Conservation (phyloP, 2,329 filamentous ascomycete species). For the Pyrenochaeta sp. region DNA sequence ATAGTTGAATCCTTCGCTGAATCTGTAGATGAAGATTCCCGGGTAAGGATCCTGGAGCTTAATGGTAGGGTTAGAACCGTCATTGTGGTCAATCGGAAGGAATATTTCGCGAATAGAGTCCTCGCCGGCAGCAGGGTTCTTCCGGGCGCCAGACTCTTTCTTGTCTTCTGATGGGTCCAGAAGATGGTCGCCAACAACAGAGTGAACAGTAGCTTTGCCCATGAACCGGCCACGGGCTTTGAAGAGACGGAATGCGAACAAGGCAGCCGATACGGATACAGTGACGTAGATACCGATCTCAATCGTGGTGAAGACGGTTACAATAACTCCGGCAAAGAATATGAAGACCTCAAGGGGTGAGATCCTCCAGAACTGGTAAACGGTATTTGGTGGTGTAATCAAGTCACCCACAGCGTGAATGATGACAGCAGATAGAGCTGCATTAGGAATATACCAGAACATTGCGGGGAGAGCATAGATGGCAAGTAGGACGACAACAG, state of each 20-base stretch:
- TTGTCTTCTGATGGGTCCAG: slow-evolving; percentile 58
- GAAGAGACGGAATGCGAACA: slow-evolving; percentile 84
- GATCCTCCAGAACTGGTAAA: slow-evolving; percentile 95
- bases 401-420: slow-evolving; percentile 95
- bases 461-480: slow-evolving; percentile 88
- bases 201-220: slow-evolving; percentile 83
- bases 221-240: slow-evolving; percentile 86
- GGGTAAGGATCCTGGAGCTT: slow-evolving; percentile 82
- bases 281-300: slow-evolving; percentile 94
- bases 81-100: slow-evolving; percentile 82
- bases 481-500: slow-evolving; percentile 82
- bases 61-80: slow-evolving; percentile 88
- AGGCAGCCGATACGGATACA: slow-evolving; percentile 74
- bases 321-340: slow-evolving; percentile 91
- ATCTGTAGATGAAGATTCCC: slow-evolving; percentile 95
- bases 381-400: slow-evolving; percentile 87
- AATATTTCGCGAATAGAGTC: slow-evolving; percentile 76
- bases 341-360: slow-evolving; percentile 90
- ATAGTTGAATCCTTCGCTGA: slow-evolving; percentile 96
- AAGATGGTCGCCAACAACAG: slow-evolving; percentile 77
- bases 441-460: slow-evolving; percentile 92
- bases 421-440: slow-evolving; percentile 85
- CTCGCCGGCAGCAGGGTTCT: slow-evolving; percentile 36
- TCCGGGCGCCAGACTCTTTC: slow-evolving; percentile 17
- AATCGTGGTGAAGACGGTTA: slow-evolving; percentile 86